Evolutionary conservation across 345 rosid species (phyloP).

Genomic region (Triadica sebifera): DNA sequence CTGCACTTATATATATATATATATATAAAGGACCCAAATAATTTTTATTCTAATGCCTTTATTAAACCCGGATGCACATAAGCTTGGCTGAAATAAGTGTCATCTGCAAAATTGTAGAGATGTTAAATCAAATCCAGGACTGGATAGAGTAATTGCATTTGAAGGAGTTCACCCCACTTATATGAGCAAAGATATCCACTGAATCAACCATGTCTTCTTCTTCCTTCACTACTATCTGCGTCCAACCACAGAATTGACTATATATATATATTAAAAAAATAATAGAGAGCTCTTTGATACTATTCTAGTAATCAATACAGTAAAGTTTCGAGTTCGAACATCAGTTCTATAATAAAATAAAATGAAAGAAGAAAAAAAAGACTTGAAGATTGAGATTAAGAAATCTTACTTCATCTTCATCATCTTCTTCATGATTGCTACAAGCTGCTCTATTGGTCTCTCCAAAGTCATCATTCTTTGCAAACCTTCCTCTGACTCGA

Average conservation of each 20-base stretch:
- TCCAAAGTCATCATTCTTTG: constrained; percentile 78
- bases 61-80: no score
- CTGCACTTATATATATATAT: no score
- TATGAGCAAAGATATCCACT: constrained; percentile 76
- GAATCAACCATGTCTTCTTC: constrained; percentile 75
- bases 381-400: neutral
- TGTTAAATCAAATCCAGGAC: constrained; percentile 64
- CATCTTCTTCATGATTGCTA: constrained; percentile 66
- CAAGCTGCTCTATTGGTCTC: constrained; percentile 47
- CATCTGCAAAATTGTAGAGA: constrained; percentile 28
- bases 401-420: constrained; percentile 67
- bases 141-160: constrained; percentile 79
- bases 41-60: no score
- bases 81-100: constrained; percentile 17
- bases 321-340: no score
- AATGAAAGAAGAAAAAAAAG: neutral
- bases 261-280: no score
- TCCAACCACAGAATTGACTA: neutral
- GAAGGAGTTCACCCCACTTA: constrained; percentile 82
- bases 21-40: no score
- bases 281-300: no score
- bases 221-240: constrained; percentile 66
- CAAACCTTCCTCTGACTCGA: constrained; percentile 90
- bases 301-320: no score
- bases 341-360: no score